These are phyloP conservation scores for Recurvomyces mirabilis DNA, from an alignment of 495 filamentous ascomycete species.

Conservation along the genomic window DNA sequence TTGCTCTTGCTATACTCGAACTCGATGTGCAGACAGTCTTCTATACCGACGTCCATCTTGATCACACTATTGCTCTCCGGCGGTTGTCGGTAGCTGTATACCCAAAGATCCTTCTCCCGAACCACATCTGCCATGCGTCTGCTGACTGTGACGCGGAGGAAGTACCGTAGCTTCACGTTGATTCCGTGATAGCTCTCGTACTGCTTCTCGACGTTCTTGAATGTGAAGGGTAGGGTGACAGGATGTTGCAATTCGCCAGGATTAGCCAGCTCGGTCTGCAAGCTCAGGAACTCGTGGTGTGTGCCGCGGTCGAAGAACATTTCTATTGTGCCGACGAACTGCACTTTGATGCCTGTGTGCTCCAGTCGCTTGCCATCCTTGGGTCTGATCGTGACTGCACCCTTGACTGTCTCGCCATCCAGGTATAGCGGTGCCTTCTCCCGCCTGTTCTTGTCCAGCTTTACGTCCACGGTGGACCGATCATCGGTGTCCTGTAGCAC, in stretches of 20 bases:
- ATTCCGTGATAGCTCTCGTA: conserved; percentile 99
- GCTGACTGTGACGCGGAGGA: conserved; percentile 91
- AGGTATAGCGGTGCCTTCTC: conserved; percentile 96
- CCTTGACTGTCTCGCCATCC: conserved; percentile 97
- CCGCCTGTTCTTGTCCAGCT: conserved; percentile 90
- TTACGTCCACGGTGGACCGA: conserved; percentile 88
- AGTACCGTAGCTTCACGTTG: conserved; percentile 98
- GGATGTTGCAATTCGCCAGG: conserved; percentile 97
- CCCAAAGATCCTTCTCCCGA: conserved; percentile 99
- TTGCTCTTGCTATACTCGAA: conserved; percentile 99
- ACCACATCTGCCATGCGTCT: conserved; percentile 95
- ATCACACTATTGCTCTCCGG: conserved; percentile 96
- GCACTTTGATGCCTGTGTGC: conserved; percentile 98
- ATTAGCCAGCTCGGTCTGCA: conserved; percentile 90
- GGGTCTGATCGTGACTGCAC: conserved; percentile 82
- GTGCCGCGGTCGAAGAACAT: conserved; percentile 99
- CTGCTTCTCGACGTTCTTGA: conserved; percentile 99
- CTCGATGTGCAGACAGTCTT: conserved; percentile 98
- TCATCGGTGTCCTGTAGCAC: conserved; percentile 93
- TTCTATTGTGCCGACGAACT: conserved; percentile 99
- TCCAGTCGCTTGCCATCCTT: conserved; percentile 98
- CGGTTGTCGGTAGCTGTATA: conserved; percentile 96
- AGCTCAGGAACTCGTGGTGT: conserved; percentile 96
- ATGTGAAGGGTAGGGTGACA: conserved; percentile 98
- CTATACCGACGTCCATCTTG: conserved; percentile 99